Percentiles rank a stretch among this genome's conserved stretches.
These are phyloP conservation scores for Aquilaria malaccensis DNA, from an alignment of 345 rosid genomes.

Conservation along the genomic window DNA sequence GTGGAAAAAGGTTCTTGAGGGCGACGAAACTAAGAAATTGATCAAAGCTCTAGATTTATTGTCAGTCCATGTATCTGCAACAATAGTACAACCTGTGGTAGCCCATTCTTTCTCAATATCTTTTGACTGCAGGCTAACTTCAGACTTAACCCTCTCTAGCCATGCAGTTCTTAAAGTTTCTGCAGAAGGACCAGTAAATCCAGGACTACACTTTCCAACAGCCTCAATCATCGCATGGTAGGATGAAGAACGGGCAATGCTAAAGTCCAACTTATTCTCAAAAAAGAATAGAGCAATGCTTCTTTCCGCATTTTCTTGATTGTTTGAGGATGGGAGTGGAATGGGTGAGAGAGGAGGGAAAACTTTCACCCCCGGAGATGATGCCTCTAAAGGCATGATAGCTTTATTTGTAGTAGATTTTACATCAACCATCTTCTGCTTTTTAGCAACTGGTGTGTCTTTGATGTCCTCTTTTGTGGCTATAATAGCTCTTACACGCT, in stretches of 20 bases:
- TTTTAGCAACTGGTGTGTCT: conserved; percentile 37
- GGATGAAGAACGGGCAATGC: conserved; percentile 64
- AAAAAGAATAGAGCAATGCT: conserved; percentile 76
- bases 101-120: conserved; percentile 74
- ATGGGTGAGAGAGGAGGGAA: conserved; percentile 31
- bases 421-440: conserved; percentile 36
- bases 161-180: conserved; percentile 50
- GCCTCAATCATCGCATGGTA: conserved; percentile 69
- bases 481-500: conserved; percentile 59
- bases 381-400: conserved; percentile 24
- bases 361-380: conserved; percentile 41
- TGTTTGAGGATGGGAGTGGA: conserved; percentile 22
- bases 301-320: conserved; percentile 60
- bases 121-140: conserved; percentile 44
- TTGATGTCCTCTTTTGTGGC: conserved; percentile 53
- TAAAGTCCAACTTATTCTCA: conserved; percentile 69
- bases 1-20: conserved; percentile 70
- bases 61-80: conserved; percentile 83
- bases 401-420: conserved; percentile 33
- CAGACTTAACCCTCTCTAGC: conserved; percentile 61
- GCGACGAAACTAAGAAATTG: conserved; percentile 78
- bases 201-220: conserved; percentile 52
- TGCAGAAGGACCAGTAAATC: conserved; percentile 47
- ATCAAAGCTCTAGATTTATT: conserved; percentile 76
- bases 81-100: conserved; percentile 71